phyloP scores from a whole-genome alignment of 2,329 filamentous ascomycete genomes.

The Paecilomyces formosus region DNA sequence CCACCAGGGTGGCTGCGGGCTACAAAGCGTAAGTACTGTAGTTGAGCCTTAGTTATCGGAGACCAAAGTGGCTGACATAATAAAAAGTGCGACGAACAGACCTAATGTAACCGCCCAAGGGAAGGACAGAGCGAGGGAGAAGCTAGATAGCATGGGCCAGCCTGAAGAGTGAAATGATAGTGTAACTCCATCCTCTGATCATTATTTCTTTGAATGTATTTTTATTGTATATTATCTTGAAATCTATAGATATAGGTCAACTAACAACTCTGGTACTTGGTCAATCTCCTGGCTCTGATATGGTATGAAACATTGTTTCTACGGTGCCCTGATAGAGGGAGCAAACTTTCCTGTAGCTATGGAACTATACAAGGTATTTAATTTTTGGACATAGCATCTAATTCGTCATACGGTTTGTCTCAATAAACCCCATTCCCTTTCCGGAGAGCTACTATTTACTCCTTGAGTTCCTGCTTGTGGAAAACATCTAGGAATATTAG shows the following conservation, averaged over 20 bases:
- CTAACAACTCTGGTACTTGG: not conserved
- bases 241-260: not conserved
- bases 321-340: not conserved
- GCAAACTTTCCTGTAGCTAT: too few species aligned
- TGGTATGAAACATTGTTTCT: not conserved
- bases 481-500: slow-evolving; percentile 30
- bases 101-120: slow-evolving; percentile 8
- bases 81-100: slow-evolving; percentile 10
- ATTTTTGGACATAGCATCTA: not conserved
- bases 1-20: slow-evolving; percentile 7
- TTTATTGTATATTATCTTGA: not conserved
- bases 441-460: slow-evolving; percentile 17
- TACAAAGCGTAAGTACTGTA: slow-evolving; percentile 12
- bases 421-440: not conserved
- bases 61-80: not conserved
- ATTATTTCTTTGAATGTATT: not conserved
- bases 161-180: not conserved
- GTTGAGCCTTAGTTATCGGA: not conserved
- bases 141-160: slow-evolving; percentile 10
- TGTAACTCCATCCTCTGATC: not conserved
- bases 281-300: not conserved
- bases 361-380: too few species aligned
- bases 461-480: slow-evolving; percentile 40
- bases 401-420: not conserved
- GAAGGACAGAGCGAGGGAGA: slow-evolving; percentile 11